phyloP scores from a whole-genome alignment of 768 basidiomycete species.

The Termitomyces sp. region DNA sequence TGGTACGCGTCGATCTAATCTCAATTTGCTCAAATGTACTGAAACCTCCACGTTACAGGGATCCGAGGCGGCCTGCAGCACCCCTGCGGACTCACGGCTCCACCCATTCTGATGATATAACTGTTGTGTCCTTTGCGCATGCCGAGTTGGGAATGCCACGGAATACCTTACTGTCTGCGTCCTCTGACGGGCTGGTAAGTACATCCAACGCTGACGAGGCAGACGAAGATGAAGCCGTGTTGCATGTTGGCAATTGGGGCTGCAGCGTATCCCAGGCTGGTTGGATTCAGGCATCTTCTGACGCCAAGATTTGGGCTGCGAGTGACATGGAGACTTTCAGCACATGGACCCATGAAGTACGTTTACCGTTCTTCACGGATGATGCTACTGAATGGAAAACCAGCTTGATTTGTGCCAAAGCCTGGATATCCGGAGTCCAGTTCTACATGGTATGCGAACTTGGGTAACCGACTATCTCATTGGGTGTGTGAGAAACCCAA shows the following conservation, averaged over 20 bases:
- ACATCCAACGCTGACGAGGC: slow-evolving; percentile 66
- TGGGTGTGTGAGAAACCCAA: slow-evolving; percentile 37
- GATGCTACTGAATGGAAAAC: not conserved
- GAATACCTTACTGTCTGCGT: slow-evolving; percentile 66
- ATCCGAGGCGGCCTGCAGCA: slow-evolving; percentile 71
- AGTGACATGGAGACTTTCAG: slow-evolving; percentile 97
- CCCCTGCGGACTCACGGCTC: slow-evolving; percentile 76
- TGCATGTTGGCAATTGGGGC: slow-evolving; percentile 84
- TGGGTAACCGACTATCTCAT: slow-evolving; percentile 85
- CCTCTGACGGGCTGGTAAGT: slow-evolving; percentile 80
- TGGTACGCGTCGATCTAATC: slow-evolving; percentile 47
- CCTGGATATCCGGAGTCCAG: slow-evolving; percentile 62
- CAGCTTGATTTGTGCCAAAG: slow-evolving; percentile 59
- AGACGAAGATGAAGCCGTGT: slow-evolving; percentile 85
- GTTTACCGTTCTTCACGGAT: not conserved
- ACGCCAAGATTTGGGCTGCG: slow-evolving; percentile 65
- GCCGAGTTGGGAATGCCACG: slow-evolving; percentile 18
- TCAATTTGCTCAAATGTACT: not conserved
- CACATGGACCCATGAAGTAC: slow-evolving; percentile 73
- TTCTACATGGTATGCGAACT: slow-evolving; percentile 52
- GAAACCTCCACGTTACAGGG: slow-evolving; percentile 45
- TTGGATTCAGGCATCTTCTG: slow-evolving; percentile 42
- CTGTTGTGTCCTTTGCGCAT: slow-evolving; percentile 56
- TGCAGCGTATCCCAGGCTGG: slow-evolving; percentile 77
- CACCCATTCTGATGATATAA: slow-evolving; percentile 93